Evolutionary conservation across 495 filamentous ascomycete genomes (phyloP).

Genomic region (Annulohypoxylon maeteangense): DNA sequence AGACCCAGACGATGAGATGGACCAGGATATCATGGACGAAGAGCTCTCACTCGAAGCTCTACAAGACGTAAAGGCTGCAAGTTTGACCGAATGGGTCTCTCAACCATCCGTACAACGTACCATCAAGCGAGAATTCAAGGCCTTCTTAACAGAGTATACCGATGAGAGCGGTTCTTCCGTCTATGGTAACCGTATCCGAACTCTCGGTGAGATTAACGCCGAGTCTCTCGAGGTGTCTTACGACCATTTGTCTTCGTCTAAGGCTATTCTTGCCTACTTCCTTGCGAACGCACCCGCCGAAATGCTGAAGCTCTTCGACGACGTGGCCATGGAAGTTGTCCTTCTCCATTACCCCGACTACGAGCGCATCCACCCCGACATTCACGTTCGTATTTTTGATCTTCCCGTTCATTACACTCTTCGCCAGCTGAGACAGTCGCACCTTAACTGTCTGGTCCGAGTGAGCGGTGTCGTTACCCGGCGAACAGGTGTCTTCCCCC

Average conservation of each 20-base stretch:
- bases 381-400: slow-evolving; percentile 96
- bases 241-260: slow-evolving; percentile 85
- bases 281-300: slow-evolving; percentile 94
- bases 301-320: slow-evolving; percentile 94
- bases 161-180: slow-evolving; percentile 88
- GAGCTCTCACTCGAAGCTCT: slow-evolving; percentile 92
- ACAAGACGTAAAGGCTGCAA: slow-evolving; percentile 92
- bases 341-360: slow-evolving; percentile 97
- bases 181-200: slow-evolving; percentile 92
- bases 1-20: slow-evolving; percentile 91
- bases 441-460: slow-evolving; percentile 95
- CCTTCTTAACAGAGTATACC: slow-evolving; percentile 95
- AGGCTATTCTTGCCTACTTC: slow-evolving; percentile 98
- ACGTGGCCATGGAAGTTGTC: slow-evolving; percentile 95
- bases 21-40: slow-evolving; percentile 90
- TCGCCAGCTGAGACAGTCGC: slow-evolving; percentile 93
- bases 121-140: slow-evolving; percentile 95
- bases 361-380: slow-evolving; percentile 96
- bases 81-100: slow-evolving; percentile 92
- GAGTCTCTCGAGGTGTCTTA: slow-evolving; percentile 97
- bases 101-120: slow-evolving; percentile 91
- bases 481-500: slow-evolving; percentile 96
- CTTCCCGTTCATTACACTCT: slow-evolving; percentile 96
- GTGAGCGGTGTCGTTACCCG: slow-evolving; percentile 96
- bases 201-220: slow-evolving; percentile 94